A percentile compares a stretch with the other conserved stretches of the same genome.
Conservation (phyloP, 352 stramenopile species). For the Hyaloperonospora brassicae region DNA sequence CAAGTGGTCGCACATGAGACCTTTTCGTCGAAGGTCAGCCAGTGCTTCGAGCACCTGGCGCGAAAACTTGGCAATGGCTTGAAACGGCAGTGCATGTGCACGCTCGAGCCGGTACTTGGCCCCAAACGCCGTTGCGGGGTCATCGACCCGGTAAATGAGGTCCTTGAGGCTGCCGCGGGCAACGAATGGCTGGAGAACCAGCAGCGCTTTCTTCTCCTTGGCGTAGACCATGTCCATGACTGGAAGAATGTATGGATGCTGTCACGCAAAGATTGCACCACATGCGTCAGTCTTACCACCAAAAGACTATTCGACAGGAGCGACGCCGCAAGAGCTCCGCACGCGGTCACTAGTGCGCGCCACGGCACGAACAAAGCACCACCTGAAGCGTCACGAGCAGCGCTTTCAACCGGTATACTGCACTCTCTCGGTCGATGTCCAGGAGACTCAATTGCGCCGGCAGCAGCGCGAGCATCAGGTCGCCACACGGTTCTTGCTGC, state of each 20-base stretch:
- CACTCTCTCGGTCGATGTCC: constrained; percentile 47
- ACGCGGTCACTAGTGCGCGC: no score
- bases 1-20: constrained; percentile 63
- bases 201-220: constrained; percentile 52
- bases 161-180: constrained; percentile 52
- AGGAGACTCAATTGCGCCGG: constrained; percentile 48
- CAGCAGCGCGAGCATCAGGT: constrained; percentile 60
- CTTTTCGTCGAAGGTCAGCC: constrained; percentile 41
- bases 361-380: no score
- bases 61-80: constrained; percentile 53
- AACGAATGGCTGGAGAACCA: constrained; percentile 63
- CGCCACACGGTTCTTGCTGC: constrained; percentile 36
- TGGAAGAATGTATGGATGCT: constrained; percentile 67
- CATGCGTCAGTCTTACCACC: no score
- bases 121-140: constrained; percentile 33
- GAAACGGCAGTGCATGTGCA: constrained; percentile 28
- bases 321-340: no score
- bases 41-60: constrained; percentile 58
- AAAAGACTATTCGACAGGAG: no score
- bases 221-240: constrained; percentile 61
- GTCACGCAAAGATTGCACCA: constrained; percentile 4
- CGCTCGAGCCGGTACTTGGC: constrained; percentile 47
- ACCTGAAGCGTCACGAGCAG: constrained; percentile 72
- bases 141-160: constrained; percentile 41
- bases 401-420: constrained; percentile 64